Evolutionary conservation across 73 alveolate species (phyloP).

Genomic region (Diophrys appendiculata): DNA sequence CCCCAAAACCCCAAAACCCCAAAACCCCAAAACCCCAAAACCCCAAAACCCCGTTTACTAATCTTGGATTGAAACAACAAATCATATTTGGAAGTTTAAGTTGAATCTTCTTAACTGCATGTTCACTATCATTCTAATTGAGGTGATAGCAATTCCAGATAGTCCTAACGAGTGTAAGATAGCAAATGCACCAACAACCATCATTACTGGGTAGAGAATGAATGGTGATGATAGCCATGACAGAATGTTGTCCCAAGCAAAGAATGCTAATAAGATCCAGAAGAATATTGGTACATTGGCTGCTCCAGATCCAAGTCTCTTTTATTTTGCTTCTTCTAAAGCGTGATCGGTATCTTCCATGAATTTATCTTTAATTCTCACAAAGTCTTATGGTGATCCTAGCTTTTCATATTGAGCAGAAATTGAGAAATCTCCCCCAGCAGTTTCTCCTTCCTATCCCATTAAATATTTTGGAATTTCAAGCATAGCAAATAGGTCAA

Average conservation of each 20-base stretch:
- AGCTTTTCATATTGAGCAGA: background rate
- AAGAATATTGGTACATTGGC: constrained; percentile 73
- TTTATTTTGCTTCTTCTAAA: constrained; percentile 79
- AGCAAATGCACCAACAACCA: constrained; percentile 20
- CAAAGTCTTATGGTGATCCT: constrained; percentile 59
- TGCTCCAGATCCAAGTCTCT: constrained; percentile 57
- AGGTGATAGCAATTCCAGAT: constrained; percentile 20
- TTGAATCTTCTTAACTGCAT: constrained; percentile 8
- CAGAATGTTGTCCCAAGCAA: constrained; percentile 76
- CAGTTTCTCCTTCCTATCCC: constrained; percentile 3
- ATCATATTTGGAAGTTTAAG: constrained; percentile 10
- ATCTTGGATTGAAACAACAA: too few species aligned
- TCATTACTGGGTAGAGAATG: constrained; percentile 45
- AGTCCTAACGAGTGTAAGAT: constrained; percentile 54
- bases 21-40: too few species aligned
- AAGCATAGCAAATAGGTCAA: constrained; percentile 29
- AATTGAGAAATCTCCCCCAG: constrained; percentile 19
- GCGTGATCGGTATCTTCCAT: constrained; percentile 73
- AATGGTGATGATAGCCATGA: constrained; percentile 61
- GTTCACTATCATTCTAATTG: constrained; percentile 18
- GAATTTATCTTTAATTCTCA: constrained; percentile 63
- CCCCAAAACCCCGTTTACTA: too few species aligned
- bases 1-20: too few species aligned
- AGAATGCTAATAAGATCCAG: constrained; percentile 71
- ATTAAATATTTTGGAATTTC: constrained; percentile 32